A percentile compares a stretch with the other conserved stretches of the same genome.
These are phyloP conservation scores for Triangularia verruculosa DNA, from an alignment of 2,329 filamentous ascomycete species.

Conservation along the genomic window DNA sequence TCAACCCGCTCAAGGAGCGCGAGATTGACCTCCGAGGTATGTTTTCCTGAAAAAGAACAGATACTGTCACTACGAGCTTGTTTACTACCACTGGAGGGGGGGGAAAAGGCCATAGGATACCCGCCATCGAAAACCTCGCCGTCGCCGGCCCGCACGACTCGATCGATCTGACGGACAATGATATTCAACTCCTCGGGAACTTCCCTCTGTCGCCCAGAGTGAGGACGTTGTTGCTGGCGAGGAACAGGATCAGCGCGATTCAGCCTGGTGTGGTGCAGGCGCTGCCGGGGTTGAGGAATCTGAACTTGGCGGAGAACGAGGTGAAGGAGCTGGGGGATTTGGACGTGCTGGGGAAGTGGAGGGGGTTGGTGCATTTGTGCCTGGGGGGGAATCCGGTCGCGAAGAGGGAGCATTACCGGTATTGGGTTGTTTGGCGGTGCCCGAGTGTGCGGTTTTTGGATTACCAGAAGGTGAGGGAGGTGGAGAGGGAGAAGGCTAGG, in stretches of 20 bases:
- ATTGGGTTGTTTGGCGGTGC: conserved; percentile 85
- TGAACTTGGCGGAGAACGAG: conserved; percentile 82
- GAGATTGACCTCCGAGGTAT: conserved; percentile 99
- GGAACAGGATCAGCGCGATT: conserved; percentile 82
- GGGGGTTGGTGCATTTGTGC: conserved; percentile 72
- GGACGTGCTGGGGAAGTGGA: conserved; percentile 70
- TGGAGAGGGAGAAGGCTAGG: conserved; percentile 70
- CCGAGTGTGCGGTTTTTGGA: conserved; percentile 87
- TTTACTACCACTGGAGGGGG: conserved; percentile 28
- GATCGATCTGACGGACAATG: conserved; percentile 98
- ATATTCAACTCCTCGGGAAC: conserved; percentile 84
- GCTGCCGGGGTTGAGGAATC: conserved; percentile 75
- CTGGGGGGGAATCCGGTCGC: conserved; percentile 85
- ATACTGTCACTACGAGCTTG: conserved; percentile 77
- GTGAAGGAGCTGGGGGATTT: conserved; percentile 82
- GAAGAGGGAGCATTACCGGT: conserved; percentile 92
- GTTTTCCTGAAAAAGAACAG: conserved; percentile 80
- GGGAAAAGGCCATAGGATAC: conserved; percentile 85
- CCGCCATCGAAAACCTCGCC: conserved; percentile 95
- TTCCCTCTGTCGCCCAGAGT: conserved; percentile 89
- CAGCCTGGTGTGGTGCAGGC: conserved; percentile 71
- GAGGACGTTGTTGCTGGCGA: conserved; percentile 80
- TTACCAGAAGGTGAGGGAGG: conserved; percentile 85
- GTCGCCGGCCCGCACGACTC: conserved; percentile 91
- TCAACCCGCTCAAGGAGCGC: conserved; percentile 97